These are phyloP conservation scores for Penicillium pulvis DNA, from an alignment of 495 filamentous ascomycete genomes.

Conservation along the genomic window DNA sequence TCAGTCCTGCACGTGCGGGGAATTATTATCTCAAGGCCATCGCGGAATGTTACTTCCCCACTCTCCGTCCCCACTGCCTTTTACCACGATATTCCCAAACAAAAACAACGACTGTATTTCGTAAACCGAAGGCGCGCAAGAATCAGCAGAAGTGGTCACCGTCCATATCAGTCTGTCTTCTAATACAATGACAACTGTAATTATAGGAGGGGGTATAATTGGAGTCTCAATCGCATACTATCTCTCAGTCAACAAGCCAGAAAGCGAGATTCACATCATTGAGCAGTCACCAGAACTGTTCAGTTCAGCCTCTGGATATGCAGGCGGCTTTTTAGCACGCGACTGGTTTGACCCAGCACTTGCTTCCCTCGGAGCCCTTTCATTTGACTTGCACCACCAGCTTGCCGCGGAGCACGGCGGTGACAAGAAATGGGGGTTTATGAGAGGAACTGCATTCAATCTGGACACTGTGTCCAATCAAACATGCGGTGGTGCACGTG, in stretches of 20 bases:
- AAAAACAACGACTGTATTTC: too few species aligned
- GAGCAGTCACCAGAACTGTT: slow-evolving; percentile 68
- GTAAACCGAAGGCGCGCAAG: neutral
- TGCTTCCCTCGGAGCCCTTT: slow-evolving; percentile 61
- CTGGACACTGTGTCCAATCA: slow-evolving; percentile 35
- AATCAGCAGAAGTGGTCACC: neutral
- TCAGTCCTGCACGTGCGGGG: neutral
- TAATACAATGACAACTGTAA: slow-evolving; percentile 57
- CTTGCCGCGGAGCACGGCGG: slow-evolving; percentile 65
- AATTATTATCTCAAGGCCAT: neutral
- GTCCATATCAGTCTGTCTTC: neutral
- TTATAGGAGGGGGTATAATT: slow-evolving; percentile 79
- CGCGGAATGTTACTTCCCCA: neutral
- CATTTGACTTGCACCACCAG: slow-evolving; percentile 66
- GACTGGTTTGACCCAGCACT: slow-evolving; percentile 67
- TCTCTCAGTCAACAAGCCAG: slow-evolving; percentile 48
- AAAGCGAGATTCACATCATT: slow-evolving; percentile 65
- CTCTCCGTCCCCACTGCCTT: neutral
- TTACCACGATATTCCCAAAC: too few species aligned
- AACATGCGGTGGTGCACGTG: slow-evolving; percentile 34
- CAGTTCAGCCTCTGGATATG: slow-evolving; percentile 70
- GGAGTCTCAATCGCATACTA: slow-evolving; percentile 79
- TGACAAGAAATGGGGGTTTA: slow-evolving; percentile 67
- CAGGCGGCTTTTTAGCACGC: slow-evolving; percentile 72
- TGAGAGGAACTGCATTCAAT: slow-evolving; percentile 61